Evolutionary conservation across 2,329 filamentous ascomycete genomes (phyloP).

Genomic region (Albifimbria verrucaria): DNA sequence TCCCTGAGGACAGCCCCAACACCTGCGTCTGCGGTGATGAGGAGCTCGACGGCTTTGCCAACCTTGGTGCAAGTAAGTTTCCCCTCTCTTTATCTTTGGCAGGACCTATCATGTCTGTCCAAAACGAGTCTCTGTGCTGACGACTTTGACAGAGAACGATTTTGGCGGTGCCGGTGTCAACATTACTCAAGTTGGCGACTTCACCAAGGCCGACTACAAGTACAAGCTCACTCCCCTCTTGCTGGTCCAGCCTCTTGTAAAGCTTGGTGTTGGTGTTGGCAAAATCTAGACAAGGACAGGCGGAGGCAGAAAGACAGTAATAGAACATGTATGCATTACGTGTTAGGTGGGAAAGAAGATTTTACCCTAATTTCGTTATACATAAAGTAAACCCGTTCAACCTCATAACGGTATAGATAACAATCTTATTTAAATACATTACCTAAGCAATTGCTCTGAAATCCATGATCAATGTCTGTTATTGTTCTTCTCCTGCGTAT

Average conservation of each 20-base stretch:
- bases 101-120: too few relatives aligned
- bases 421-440: not conserved
- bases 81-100: too few relatives aligned
- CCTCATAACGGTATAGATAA: too few relatives aligned
- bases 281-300: conserved; percentile 24
- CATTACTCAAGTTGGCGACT: conserved; percentile 48
- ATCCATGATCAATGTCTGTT: too few relatives aligned
- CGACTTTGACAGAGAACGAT: conserved; percentile 32
- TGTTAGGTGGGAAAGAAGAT: too few relatives aligned
- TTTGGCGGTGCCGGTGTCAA: conserved; percentile 46
- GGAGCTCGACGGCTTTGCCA: conserved; percentile 52
- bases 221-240: conserved; percentile 44
- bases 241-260: conserved; percentile 37
- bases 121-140: conserved; percentile 7
- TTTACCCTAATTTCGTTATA: too few relatives aligned
- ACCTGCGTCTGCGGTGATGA: conserved; percentile 50
- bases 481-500: too few relatives aligned
- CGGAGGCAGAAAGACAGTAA: not conserved
- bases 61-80: conserved; percentile 47
- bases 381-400: too few relatives aligned
- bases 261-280: conserved; percentile 42
- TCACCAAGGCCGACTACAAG: conserved; percentile 44
- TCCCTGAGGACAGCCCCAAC: conserved; percentile 53
- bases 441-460: not conserved
- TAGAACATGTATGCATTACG: too few relatives aligned